Evolutionary conservation across 2,329 filamentous ascomycete species (phyloP).

Genomic region (Penicillium paneum): DNA sequence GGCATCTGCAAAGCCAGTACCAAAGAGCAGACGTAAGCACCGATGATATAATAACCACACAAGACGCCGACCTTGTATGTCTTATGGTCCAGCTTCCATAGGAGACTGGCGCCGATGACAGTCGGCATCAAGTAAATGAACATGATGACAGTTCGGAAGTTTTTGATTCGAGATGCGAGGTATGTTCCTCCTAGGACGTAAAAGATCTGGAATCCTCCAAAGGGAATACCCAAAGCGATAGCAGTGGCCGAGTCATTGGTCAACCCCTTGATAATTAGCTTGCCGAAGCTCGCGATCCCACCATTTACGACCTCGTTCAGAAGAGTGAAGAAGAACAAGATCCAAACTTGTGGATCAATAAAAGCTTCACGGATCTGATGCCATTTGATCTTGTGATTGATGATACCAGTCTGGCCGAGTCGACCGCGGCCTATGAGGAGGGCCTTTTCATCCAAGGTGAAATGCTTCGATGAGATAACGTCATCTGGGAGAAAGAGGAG

Average conservation of each 20-base stretch:
- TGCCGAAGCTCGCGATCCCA: conserved; percentile 56
- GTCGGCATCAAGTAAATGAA: conserved; percentile 52
- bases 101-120: conserved; percentile 47
- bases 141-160: conserved; percentile 54
- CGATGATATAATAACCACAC: conserved; percentile 53
- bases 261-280: conserved; percentile 49
- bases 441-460: conserved; percentile 45
- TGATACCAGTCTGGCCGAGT: conserved; percentile 44
- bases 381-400: conserved; percentile 49
- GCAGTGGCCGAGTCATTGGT: conserved; percentile 50
- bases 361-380: conserved; percentile 50
- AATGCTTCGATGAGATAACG: conserved; percentile 43
- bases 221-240: conserved; percentile 54
- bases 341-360: conserved; percentile 46
- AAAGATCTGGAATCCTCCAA: conserved; percentile 54
- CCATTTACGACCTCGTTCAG: conserved; percentile 53
- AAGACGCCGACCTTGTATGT: conserved; percentile 49
- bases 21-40: conserved; percentile 50
- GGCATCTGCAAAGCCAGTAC: conserved; percentile 51
- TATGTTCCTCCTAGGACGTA: conserved; percentile 52
- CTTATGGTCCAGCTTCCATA: conserved; percentile 49
- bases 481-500: conserved; percentile 45
- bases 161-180: conserved; percentile 51
- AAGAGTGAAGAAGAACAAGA: conserved; percentile 47
- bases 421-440: conserved; percentile 42